phyloP scores from a whole-genome alignment of 1,284 basidiomycete genomes.

The Hymenochaete sp. region DNA sequence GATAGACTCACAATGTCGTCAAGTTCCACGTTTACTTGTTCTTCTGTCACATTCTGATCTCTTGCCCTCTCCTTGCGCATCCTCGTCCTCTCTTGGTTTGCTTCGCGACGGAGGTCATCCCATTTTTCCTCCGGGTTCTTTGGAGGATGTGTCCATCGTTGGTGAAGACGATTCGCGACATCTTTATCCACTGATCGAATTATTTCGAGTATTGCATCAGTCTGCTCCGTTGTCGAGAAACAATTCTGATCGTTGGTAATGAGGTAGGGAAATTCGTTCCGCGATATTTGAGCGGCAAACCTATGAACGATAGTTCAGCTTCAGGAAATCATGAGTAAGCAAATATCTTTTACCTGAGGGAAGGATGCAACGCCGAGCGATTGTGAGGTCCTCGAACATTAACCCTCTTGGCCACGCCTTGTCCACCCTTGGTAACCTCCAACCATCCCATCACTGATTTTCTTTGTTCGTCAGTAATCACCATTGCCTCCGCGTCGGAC shows the following conservation, averaged over 20 bases:
- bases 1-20: too few species aligned
- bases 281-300: slow-evolving; percentile 46
- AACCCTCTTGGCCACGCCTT: slow-evolving; percentile 80
- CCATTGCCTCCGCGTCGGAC: slow-evolving; percentile 82
- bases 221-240: slow-evolving; percentile 72
- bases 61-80: slow-evolving; percentile 28
- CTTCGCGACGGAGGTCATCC: slow-evolving; percentile 47
- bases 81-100: slow-evolving; percentile 68
- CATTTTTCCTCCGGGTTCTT: slow-evolving; percentile 46
- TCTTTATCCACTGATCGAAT: slow-evolving; percentile 61
- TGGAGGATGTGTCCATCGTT: slow-evolving; percentile 69
- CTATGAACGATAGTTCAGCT: slow-evolving; percentile 27
- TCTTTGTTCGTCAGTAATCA: slow-evolving; percentile 86
- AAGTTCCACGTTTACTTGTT: too few species aligned
- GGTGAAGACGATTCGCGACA: slow-evolving; percentile 62
- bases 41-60: slow-evolving; percentile 4
- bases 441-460: slow-evolving; percentile 81
- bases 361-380: slow-evolving; percentile 75
- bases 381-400: slow-evolving; percentile 56
- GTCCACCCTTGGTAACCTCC: slow-evolving; percentile 79
- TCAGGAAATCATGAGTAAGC: background rate
- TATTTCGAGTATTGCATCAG: slow-evolving; percentile 66
- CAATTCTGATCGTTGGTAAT: slow-evolving; percentile 84
- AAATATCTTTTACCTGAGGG: slow-evolving; percentile 47
- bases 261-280: slow-evolving; percentile 53